Base-by-base conservation (phyloP, 2,329 filamentous ascomycete species). In the Penicillium janthinellum region DNA sequence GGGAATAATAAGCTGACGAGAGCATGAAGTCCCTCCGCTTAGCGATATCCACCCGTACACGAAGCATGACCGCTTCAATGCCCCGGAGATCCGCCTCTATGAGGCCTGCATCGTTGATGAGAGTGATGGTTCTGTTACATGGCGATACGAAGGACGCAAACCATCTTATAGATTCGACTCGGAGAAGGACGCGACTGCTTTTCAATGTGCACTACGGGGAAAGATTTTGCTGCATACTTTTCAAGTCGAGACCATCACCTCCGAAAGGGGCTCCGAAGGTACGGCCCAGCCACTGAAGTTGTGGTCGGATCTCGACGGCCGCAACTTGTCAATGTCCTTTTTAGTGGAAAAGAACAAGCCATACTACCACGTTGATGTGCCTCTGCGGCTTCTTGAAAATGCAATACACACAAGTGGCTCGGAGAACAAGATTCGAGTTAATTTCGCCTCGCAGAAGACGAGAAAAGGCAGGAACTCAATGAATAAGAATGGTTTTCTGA, bases 221-320 rank as follows among this genome's bases (percentile, higher is more conserved):
- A 54, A 54, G 37, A 17, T 44, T 15, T 35, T 54, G 51, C 6
- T 54, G 22, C 51, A 44, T 35, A 44, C 51, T 10, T 44, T 54
- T 17, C 51, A 54, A 35, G 17, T 44, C 8, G 51, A 54, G 12
- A 39, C 31, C 4, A 54, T 54, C 22, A 42, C 8, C 34, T 54
- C 51, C 7, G 38, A 12, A 44, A 42, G 39, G 15, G 51, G 51
- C 20, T 44, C 39, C 8, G 51, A 54, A 25, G 20, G 38, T 34
- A 42, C 51, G 6, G 51, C 51, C 35, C 51, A 54, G 17, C 51
- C 51, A 22, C 3, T 54, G 17, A 54, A 54, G 10, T n/a, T 54
- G 3, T 54, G 51, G 51, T 54, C 38, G 34, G 51, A 54, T 34
- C 25, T 54, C 10, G 51, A 54, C 38, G 51, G 39, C 22, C 38